Conservation (phyloP, 2,329 filamentous ascomycete genomes). For the Apiospora sp. region DNA sequence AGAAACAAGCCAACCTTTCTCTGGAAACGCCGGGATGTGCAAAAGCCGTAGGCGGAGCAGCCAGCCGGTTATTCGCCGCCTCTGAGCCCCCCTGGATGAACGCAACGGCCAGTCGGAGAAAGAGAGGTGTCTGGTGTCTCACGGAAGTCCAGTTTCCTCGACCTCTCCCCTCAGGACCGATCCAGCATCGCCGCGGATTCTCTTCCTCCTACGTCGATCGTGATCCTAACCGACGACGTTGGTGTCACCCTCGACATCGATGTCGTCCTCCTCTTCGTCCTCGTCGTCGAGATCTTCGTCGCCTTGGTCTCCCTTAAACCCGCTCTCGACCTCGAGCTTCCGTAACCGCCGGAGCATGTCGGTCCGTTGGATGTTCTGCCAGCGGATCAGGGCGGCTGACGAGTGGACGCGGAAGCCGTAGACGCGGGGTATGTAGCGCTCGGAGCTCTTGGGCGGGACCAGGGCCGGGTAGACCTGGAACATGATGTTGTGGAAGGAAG, state of each 20-base stretch:
- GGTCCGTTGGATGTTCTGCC: constrained; percentile 85
- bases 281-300: constrained; percentile 70
- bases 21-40: constrained; percentile 23
- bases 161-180: neutral
- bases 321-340: constrained; percentile 76
- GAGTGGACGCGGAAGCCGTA: constrained; percentile 98
- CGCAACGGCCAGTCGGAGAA: neutral
- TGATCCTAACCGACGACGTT: constrained; percentile 23
- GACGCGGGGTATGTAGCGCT: constrained; percentile 87
- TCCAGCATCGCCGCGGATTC: neutral
- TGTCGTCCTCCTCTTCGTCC: constrained; percentile 64
- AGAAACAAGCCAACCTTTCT: constrained; percentile 23
- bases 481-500: constrained; percentile 98
- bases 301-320: constrained; percentile 76
- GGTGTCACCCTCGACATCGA: constrained; percentile 40
- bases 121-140: neutral
- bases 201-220: neutral
- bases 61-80: neutral
- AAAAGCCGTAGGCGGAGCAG: constrained; percentile 17
- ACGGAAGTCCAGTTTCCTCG: neutral
- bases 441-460: constrained; percentile 83
- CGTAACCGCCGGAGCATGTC: constrained; percentile 81
- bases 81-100: neutral
- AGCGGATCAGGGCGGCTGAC: constrained; percentile 84
- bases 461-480: constrained; percentile 97